phyloP scores from a whole-genome alignment of 306 rosid genomes.

The Sesbania bispinosa region DNA sequence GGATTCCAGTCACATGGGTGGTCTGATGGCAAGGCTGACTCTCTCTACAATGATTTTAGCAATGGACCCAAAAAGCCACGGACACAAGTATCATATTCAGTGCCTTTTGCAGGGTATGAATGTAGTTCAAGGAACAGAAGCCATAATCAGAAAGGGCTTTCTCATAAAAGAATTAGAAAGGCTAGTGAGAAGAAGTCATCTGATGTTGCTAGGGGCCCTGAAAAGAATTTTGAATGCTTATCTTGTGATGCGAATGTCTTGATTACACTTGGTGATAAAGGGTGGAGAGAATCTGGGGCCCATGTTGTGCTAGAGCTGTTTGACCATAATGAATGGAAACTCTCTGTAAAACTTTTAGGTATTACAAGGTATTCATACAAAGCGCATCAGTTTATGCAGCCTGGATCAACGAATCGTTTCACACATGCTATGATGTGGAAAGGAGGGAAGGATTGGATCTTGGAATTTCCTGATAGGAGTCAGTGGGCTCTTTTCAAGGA shows the following conservation, averaged over 20 bases:
- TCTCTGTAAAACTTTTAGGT: constrained; percentile 77
- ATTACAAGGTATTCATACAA: constrained; percentile 75
- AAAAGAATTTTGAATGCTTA: constrained; percentile 63
- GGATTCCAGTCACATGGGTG: constrained; percentile 63
- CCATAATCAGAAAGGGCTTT: constrained; percentile 55
- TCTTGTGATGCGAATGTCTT: constrained; percentile 78
- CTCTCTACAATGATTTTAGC: constrained; percentile 62
- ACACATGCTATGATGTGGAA: constrained; percentile 99
- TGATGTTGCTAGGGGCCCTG: constrained; percentile 52
- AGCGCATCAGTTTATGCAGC: constrained; percentile 96
- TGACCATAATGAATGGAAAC: constrained; percentile 93
- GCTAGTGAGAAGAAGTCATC: constrained; percentile 73
- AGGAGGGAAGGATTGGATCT: constrained; percentile 93
- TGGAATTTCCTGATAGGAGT: constrained; percentile 89
- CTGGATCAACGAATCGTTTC: constrained; percentile 91
- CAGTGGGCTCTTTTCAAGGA: constrained; percentile 95
- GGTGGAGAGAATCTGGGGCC: constrained; percentile 90
- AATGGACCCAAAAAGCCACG: constrained; percentile 90
- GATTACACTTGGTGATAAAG: constrained; percentile 69
- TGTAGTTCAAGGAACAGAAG: constrained; percentile 48
- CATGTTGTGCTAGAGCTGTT: constrained; percentile 64
- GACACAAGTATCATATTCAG: constrained; percentile 79
- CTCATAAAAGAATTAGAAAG: constrained; percentile 74
- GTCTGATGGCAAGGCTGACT: constrained; percentile 68
- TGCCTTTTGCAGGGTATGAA: constrained; percentile 73